Conservation (phyloP, 306 rosid genomes). For the Ziziphus jujuba region DNA sequence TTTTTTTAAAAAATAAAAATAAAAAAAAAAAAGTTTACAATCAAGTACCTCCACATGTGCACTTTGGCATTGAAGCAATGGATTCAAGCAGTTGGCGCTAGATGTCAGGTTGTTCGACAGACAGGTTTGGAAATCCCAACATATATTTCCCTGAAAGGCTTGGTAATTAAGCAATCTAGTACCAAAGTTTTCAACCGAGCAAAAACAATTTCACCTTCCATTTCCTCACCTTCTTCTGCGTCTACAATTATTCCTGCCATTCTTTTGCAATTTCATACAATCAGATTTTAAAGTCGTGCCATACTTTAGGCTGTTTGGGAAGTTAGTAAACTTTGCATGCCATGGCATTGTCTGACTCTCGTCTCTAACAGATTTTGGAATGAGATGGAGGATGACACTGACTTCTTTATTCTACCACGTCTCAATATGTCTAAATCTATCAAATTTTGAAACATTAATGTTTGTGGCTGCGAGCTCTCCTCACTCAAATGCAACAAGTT, state of each 20-base stretch:
- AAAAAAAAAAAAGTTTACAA: no score
- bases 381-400: neutral
- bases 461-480: neutral
- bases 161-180: no score
- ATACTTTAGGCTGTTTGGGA: neutral
- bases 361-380: conserved; percentile 17
- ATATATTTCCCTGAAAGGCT: no score
- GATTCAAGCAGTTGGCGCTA: no score
- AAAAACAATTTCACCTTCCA: no score
- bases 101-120: no score
- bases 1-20: no score
- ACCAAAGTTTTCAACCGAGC: no score
- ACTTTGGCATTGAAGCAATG: no score
- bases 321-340: conserved; percentile 15
- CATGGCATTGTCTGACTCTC: neutral
- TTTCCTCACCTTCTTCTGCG: neutral
- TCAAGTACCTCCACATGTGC: no score
- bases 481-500: conserved; percentile 2
- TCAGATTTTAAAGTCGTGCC: neutral
- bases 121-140: no score
- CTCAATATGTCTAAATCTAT: fast-evolving
- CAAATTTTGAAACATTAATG: no score
- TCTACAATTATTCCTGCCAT: conserved; percentile 18
- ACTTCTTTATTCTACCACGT: conserved; percentile 13
- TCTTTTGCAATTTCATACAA: fast-evolving